Evolutionary conservation across 768 basidiomycete species (phyloP), one percentile per base, ranked within the genome.

Genomic region (Guyanaporus albipodus): DNA sequence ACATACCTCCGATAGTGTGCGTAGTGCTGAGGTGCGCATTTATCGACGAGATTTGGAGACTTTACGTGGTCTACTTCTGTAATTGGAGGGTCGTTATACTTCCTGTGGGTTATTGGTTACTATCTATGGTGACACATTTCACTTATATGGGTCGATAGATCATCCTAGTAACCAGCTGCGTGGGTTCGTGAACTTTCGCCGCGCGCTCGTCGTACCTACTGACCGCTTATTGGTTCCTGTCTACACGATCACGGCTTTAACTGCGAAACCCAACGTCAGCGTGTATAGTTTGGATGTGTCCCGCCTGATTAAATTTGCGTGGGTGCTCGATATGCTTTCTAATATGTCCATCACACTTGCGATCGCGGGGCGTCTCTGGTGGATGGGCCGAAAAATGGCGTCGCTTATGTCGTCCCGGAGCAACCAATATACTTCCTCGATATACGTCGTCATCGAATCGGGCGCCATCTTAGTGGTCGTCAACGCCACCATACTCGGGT

Each of bases 1-100:
- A 48, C 5, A 18, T 18, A 3, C 24, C n/a, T 11, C 5, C 4
- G 10, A 23, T 19, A 4, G 11, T 6, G 8, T 18, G 12, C 9
- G 4, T 10, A 8, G 23, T 28, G 28, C n/a, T 26, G 26, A 40
- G 8, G 8, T n/a, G 4, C 11, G 3, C 17, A 10, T 15, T n/a
- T 26, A n/a, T 19, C 33, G 2, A 38, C 8, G 9, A 50, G 45
- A 38, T 33, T 19, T 48, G 40, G 40, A 22, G 46, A 22, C 36
- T 50, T 19, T 38, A 42, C n/a, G 45, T 33, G 17, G 29, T 50
- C 38, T 48, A 28, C 35, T 10, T 28, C 35, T 8, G 10, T 15
- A 12, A 42, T 9, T 38, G 49, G 49, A 48, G 21, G 34, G 19
- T 48, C 18, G 1, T 22, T 17, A 7, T 49, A 35, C 2, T 39